Evolutionary conservation across 2,329 filamentous ascomycete genomes (phyloP), one percentile per base, ranked within the genome.

Genomic region (Botrytis byssoidea): DNA sequence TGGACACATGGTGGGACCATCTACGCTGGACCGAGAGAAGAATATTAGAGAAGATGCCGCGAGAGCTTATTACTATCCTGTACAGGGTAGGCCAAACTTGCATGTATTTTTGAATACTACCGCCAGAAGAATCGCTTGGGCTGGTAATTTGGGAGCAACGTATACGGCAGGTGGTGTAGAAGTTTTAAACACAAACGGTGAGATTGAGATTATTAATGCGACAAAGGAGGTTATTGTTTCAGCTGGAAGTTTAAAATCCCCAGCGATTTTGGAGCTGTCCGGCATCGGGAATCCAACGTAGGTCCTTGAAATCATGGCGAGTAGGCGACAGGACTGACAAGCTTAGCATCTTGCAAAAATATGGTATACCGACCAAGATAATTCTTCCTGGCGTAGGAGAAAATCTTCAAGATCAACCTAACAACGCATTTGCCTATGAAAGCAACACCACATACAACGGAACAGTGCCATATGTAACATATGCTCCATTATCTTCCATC

Each of bases 141-240:
- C 61, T 44, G 35, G 55, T 48, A 71, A 73, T 68, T 48, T 75
- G 65, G 55, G 61, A 40, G 64, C 48, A 18, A 42, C 69, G 6
- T 44, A 48, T 46, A 61, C 97, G 80, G 74, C 75, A 4, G 70
- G 70, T 29, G 78, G 77, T 14, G 78, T 80, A n/a, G 76, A 81
- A 70, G 71, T 80, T 16, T 59, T 61, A 6, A 44, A 66, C 29
- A 55, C 63, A 12, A 69, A 75, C 40, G 74, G 74, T 2, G 73
- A 73, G n/a, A 57, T 71, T 4, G 48, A 75, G 44, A 75, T 51
- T 14, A 75, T 81, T 3, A 74, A 75, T 12, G 80, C 79, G 6
- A 75, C 51, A 40, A 79, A 78, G 60, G 81, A 81, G 55, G 80
- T 82, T 10, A 77, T 82, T 63, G 63, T 82, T 18, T 77, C 77